Evolutionary conservation across 2,329 filamentous ascomycete species (phyloP).

Genomic region (Byssoonygena ceratinophila): DNA sequence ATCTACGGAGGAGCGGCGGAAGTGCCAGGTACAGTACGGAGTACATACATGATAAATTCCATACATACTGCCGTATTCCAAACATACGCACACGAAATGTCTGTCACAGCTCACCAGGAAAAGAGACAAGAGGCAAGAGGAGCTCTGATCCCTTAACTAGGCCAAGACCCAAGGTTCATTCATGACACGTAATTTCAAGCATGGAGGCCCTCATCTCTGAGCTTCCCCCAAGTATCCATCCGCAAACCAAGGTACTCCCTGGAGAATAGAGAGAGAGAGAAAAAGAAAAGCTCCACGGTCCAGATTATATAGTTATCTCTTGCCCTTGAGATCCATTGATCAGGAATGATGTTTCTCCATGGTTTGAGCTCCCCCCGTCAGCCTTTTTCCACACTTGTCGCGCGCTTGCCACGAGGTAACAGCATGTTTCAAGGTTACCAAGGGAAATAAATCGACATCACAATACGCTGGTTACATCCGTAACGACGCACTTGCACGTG

Average conservation of each 20-base stretch:
- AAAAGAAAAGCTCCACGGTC: background rate
- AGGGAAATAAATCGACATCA: too few relatives aligned
- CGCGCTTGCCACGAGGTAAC: constrained; percentile 7
- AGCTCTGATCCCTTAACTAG: background rate
- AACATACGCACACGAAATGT: too few relatives aligned
- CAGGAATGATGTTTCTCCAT: constrained; percentile 2
- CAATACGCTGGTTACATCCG: constrained; percentile 5
- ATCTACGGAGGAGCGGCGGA: constrained; percentile 1
- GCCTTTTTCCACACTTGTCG: background rate
- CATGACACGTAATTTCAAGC: constrained; percentile 6
- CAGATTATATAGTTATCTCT: background rate
- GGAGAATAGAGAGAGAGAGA: background rate
- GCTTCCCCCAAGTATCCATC: background rate
- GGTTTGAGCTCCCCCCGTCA: background rate
- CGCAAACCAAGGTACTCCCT: background rate
- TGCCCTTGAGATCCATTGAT: background rate
- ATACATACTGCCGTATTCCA: too few relatives aligned
- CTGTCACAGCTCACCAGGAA: background rate
- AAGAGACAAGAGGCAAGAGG: background rate
- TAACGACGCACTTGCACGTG: background rate
- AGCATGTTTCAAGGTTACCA: constrained; percentile 9
- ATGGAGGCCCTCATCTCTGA: background rate
- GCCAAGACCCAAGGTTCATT: constrained; percentile 1
- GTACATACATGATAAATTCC: too few relatives aligned
- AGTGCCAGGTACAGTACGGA: background rate